Evolutionary conservation across 2,329 filamentous ascomycete species (phyloP), one percentile per base, ranked within the genome.

Genomic region (Monilinia laxa): DNA sequence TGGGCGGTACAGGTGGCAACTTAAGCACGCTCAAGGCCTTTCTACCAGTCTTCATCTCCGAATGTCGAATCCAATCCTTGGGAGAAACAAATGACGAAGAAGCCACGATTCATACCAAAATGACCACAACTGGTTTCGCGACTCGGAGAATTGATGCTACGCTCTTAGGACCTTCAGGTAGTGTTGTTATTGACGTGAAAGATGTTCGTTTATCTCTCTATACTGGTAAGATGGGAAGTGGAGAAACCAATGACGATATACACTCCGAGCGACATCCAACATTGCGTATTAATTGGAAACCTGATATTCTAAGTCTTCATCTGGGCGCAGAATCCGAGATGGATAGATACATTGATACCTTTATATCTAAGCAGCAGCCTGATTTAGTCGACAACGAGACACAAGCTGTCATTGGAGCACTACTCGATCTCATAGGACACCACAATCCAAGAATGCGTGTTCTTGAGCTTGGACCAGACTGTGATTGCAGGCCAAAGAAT

Each of bases 181-280:
- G 20, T 12, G 9, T 40, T 16, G n/a, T 57, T 20, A 12, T 38
- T 18, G 28, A 38, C 54, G n/a, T 57, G 54, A 57, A 57, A 38
- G 38, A 57, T 38, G 31, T 57, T n/a, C 31, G 31, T 23, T 14
- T 57, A 35, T 57, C 54, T 25, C 54, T 57, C 10, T 57, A n/a
- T n/a, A 40, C 28, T 20, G 28, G 54, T 23, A 56, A 56, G 54
- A 38, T 31, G 54, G 11, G 54, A 20, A 25, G 31, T 35, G 28
- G 20, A 40, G 54, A 40, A 18, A 31, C 11, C 16, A 56, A 38
- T 40, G 54, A 23, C 20, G 10, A 16, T 4, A 31, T 56, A 20
- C 28, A 40, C 20, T 40, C 31, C 5, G 31, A 58, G 18, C 20
- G 55, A 18, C 11, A 58, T 16, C 55, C 55, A 16, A 16, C 12